phyloP scores from a whole-genome alignment of 208 protist genomes.

The Lotmaria passim region DNA sequence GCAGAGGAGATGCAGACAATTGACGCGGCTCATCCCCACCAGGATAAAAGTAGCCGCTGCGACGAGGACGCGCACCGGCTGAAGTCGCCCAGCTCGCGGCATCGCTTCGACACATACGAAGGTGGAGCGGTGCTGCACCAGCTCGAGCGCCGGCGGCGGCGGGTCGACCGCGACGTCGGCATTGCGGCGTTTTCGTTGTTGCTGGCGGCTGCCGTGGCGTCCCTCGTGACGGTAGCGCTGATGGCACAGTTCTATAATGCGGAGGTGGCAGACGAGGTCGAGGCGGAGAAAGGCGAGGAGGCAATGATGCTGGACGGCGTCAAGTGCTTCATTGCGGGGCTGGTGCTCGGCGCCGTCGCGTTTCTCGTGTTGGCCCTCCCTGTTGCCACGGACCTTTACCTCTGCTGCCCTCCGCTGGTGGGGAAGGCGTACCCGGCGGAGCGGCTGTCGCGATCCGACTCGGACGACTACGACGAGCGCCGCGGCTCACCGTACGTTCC shows the following conservation, averaged over 20 bases:
- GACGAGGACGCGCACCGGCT: background rate
- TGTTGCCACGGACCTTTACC: background rate
- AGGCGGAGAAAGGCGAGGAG: background rate
- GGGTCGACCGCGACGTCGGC: constrained; percentile 1
- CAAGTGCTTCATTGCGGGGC: background rate
- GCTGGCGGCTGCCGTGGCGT: background rate
- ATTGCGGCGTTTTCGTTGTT: constrained; percentile 1
- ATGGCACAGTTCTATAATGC: constrained; percentile 8
- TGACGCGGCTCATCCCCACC: background rate
- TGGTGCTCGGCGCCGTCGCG: background rate
- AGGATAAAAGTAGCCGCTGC: background rate
- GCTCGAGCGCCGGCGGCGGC: constrained; percentile 3
- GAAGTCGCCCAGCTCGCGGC: background rate
- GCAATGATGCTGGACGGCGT: background rate
- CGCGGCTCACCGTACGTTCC: background rate
- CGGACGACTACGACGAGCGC: background rate
- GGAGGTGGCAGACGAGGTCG: constrained; percentile 13
- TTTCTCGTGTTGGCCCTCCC: constrained; percentile 8
- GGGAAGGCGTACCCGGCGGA: background rate
- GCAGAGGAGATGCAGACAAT: background rate
- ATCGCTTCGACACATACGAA: background rate
- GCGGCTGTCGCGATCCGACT: background rate
- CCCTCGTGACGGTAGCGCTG: background rate
- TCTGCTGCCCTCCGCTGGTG: constrained; percentile 5
- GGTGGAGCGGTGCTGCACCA: constrained; percentile 2